Evolutionary conservation across 441 rosid species (phyloP), one percentile per base, ranked within the genome.

Genomic region (Flueggea neowawraea): DNA sequence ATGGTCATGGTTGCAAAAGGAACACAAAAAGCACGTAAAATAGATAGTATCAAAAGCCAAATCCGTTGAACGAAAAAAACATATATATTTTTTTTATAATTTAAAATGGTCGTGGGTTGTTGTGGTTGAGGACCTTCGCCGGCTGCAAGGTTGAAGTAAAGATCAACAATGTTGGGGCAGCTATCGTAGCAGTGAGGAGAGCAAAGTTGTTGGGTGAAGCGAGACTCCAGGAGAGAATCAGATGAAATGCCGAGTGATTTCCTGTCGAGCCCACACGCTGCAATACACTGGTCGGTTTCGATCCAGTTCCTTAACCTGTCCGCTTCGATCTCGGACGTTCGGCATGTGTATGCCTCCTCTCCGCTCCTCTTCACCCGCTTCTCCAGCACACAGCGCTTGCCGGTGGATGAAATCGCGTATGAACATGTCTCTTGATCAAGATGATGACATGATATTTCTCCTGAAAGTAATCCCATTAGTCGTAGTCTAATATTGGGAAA

Each of bases 101-200:
- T 22, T 22, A 22, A 22, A 22, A 22, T 22, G 28, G 28, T 22
- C 28, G 2, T 22, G 28, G 28, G 28, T 22, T 0, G 28, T 22
- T 45, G 7, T 6, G 10, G 5, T 0, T 33, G 11, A 12, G 2
- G 68, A 89, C 97, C 97, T 89, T 89, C 96, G 9, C 89, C 95
- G 10, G 95, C 92, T 2, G 97, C 97, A 13, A 91, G 92, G 62
- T 82, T 89, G 84, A 84, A 91, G 81, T 78, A 89, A 39, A 91
- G 95, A 66, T 91, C 96, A 41, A 89, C 80, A 44, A 87, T 61
- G 79, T 88, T 89, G 69, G 92, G 86, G 70, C 97, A 91, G 67
- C 69, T 69, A 11, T 78, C 72, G 59, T 89, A 85, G 84, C 97
- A 91, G 15, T 75, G 77, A 69, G 75, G 57, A 45, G 96, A 87